Conservation (phyloP, 257 asterid genomes). For the Gardenia jasminoides region DNA sequence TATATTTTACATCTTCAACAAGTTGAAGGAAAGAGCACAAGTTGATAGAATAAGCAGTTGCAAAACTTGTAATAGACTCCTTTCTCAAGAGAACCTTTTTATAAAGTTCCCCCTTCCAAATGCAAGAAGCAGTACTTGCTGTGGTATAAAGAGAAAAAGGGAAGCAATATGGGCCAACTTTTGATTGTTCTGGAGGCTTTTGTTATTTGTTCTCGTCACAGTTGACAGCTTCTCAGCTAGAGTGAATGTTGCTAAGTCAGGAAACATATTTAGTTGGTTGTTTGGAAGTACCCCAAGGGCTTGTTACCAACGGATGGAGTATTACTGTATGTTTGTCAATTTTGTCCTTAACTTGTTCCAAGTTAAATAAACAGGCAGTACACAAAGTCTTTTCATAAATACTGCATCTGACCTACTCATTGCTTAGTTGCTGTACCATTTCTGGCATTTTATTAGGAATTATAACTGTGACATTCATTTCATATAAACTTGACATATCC, state of each 20-base stretch:
- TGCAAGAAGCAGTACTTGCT: background rate
- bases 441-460: background rate
- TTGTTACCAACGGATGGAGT: background rate
- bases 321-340: background rate
- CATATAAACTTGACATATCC: background rate
- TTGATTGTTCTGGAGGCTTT: background rate
- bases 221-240: background rate
- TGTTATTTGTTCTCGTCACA: background rate
- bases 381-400: background rate
- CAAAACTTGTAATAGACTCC: background rate
- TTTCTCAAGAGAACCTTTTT: background rate
- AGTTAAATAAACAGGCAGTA: background rate
- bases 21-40: background rate
- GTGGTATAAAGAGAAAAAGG: background rate
- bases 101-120: background rate
- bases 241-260: background rate
- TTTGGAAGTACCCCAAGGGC: background rate
- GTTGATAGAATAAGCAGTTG: background rate
- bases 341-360: background rate
- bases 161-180: no score
- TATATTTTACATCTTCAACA: background rate
- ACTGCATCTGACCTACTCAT: background rate
- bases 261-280: background rate
- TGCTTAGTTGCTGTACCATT: background rate
- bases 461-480: background rate